Evolutionary conservation across 2,329 filamentous ascomycete species (phyloP), one percentile per base, ranked within the genome.

Genomic region (Ophiostoma himal-ulmi): DNA sequence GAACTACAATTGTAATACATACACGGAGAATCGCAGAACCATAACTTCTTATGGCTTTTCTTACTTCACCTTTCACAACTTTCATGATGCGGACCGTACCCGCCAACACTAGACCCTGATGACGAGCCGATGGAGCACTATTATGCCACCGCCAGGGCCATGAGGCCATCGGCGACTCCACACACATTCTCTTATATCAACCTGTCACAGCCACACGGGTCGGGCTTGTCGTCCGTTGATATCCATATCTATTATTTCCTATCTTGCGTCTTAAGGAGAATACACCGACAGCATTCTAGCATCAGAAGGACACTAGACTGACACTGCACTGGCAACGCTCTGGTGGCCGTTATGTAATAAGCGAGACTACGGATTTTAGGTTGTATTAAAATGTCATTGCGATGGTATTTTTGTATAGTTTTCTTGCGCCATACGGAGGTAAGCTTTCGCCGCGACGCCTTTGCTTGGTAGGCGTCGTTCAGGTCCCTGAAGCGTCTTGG

Each of bases 71-170:
- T 48, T 7, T 48, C 44, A 44, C 5, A 44, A 17, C 14, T 20
- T 17, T 14, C 11, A 30, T 44, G 22, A 57, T 11, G 22, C 52
- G 52, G 52, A 57, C 52, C 52, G 52, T 57, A 26, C n/a, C 52
- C 52, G 52, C 13, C 52, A 22, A 57, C 52, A 22, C 22, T 37
- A 37, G 34, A 64, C 60, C 60, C 60, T 64, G 57, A 64, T 64
- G 30, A 64, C 60, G 60, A 64, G 52, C 60, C 30, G 30, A 13
- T 17, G 34, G 34, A 64, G 60, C 60, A 36, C 26, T 20, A 64
- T n/a, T 37, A 64, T 64, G 60, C 60, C 60, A 37, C 60, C 60
- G 22, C 22, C 52, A 57, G 52, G n/a, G n/a, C 52, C 52, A 26
- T 57, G 52, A 57, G 52, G 22, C 26, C 52, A 64, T 64, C 60